Conservation (phyloP, 257 asterid genomes). For the Dorcoceras hygrometricum region DNA sequence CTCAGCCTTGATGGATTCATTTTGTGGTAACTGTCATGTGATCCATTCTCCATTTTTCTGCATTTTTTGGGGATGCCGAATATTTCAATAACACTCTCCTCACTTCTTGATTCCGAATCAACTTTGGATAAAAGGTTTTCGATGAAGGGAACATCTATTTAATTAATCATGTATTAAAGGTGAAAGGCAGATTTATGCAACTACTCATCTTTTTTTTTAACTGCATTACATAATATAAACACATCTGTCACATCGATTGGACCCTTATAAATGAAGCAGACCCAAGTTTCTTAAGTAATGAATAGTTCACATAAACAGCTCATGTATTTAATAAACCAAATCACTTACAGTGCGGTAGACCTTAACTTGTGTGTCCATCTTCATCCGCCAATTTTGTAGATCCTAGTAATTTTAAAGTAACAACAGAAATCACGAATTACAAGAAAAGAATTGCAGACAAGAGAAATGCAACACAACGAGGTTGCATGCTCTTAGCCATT, state of each 20-base stretch:
- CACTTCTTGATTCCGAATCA: background rate
- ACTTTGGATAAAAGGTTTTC: slow-evolving; percentile 8
- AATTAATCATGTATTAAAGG: background rate
- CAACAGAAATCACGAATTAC: background rate
- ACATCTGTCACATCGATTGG: too few relatives aligned
- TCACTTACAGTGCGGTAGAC: slow-evolving; percentile 72
- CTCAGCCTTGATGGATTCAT: slow-evolving; percentile 8
- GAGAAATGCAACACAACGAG: too few relatives aligned
- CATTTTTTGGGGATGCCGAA: background rate
- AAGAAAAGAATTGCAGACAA: background rate
- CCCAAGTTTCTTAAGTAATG: background rate
- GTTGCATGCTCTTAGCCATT: too few relatives aligned
- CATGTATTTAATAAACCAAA: background rate
- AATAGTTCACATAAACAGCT: background rate
- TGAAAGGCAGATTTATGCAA: background rate
- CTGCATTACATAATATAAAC: background rate
- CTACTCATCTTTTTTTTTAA: background rate
- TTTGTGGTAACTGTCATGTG: background rate
- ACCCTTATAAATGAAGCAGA: slow-evolving; percentile 3
- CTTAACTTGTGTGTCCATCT: slow-evolving; percentile 81
- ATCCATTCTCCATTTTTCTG: background rate
- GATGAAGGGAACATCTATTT: background rate
- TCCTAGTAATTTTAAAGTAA: slow-evolving; percentile 41
- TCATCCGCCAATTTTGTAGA: slow-evolving; percentile 81
- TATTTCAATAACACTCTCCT: background rate